Evolutionary conservation across 2,329 filamentous ascomycete species (phyloP).

Genomic region (Fusarium circinatum): DNA sequence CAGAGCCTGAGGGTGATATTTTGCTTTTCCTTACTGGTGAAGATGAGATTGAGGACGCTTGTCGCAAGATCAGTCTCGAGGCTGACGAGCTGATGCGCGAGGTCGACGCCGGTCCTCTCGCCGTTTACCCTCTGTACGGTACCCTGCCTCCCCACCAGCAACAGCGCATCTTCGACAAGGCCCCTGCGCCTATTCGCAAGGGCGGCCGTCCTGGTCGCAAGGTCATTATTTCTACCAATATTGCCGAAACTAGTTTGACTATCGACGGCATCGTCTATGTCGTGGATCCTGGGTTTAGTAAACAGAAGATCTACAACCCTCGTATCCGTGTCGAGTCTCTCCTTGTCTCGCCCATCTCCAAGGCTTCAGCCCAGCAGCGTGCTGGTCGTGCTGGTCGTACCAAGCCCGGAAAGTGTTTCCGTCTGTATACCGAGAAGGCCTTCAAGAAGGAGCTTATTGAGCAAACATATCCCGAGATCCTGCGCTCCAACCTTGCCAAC

Average conservation of each 20-base stretch:
- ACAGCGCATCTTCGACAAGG: conserved; percentile 92
- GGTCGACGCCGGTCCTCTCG: conserved; percentile 88
- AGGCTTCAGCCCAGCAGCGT: conserved; percentile 95
- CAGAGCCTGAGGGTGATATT: conserved; percentile 91
- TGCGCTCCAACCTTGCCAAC: conserved; percentile 92
- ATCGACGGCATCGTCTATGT: conserved; percentile 99
- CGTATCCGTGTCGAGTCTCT: conserved; percentile 96
- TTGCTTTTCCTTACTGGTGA: conserved; percentile 96
- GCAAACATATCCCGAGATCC: conserved; percentile 95
- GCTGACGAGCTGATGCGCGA: conserved; percentile 92
- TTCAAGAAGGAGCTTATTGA: conserved; percentile 99
- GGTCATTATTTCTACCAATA: conserved; percentile 94
- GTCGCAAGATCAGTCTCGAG: conserved; percentile 89
- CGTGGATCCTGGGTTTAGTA: conserved; percentile 98
- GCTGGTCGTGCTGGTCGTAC: conserved; percentile 99
- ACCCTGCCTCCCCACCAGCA: conserved; percentile 92
- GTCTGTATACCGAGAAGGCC: conserved; percentile 91
- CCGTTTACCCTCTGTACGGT: conserved; percentile 93
- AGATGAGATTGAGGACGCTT: conserved; percentile 97
- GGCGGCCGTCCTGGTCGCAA: conserved; percentile 92
- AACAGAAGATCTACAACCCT: conserved; percentile 99
- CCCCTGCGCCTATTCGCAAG: conserved; percentile 76
- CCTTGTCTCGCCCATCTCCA: conserved; percentile 97
- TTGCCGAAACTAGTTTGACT: conserved; percentile 95
- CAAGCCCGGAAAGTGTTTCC: conserved; percentile 97